These are phyloP conservation scores for Aspergillus sp. DNA, from an alignment of 2,329 filamentous ascomycete species.

Conservation along the genomic window DNA sequence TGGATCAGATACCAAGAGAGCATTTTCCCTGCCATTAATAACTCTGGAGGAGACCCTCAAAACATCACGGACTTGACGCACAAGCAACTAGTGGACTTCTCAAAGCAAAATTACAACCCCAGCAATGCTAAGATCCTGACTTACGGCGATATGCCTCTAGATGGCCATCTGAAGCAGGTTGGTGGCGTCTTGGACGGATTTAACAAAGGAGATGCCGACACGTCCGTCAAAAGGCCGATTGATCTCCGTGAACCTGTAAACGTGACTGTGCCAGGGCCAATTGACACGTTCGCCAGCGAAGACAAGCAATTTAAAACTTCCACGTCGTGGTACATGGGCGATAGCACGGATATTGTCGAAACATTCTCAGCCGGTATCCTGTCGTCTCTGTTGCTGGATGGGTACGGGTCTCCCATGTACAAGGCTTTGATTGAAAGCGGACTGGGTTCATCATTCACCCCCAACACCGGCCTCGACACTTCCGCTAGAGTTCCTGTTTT, in stretches of 20 bases:
- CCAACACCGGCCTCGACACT: constrained; percentile 88
- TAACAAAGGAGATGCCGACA: constrained; percentile 66
- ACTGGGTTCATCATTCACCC: constrained; percentile 88
- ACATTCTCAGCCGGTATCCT: constrained; percentile 83
- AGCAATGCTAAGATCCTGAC: constrained; percentile 96
- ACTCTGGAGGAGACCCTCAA: constrained; percentile 93
- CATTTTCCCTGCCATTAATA: constrained; percentile 91
- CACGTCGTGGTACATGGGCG: constrained; percentile 85
- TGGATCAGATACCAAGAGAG: constrained; percentile 95
- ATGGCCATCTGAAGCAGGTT: constrained; percentile 76
- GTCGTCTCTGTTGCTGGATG: constrained; percentile 82
- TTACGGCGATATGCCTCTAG: constrained; percentile 87
- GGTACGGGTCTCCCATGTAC: constrained; percentile 93
- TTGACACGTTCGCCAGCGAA: constrained; percentile 80
- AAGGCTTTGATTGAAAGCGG: constrained; percentile 84
- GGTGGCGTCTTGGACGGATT: constrained; percentile 73
- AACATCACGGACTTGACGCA: constrained; percentile 96
- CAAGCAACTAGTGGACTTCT: constrained; percentile 82
- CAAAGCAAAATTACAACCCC: constrained; percentile 91
- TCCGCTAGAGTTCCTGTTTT: constrained; percentile 78
- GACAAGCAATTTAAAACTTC: constrained; percentile 94
- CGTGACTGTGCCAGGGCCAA: constrained; percentile 73
- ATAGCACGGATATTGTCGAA: constrained; percentile 78
- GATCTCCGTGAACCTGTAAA: constrained; percentile 67
- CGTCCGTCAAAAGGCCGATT: constrained; percentile 73